phyloP scores from a whole-genome alignment of 345 rosid genomes.

The Salix viminalis region DNA sequence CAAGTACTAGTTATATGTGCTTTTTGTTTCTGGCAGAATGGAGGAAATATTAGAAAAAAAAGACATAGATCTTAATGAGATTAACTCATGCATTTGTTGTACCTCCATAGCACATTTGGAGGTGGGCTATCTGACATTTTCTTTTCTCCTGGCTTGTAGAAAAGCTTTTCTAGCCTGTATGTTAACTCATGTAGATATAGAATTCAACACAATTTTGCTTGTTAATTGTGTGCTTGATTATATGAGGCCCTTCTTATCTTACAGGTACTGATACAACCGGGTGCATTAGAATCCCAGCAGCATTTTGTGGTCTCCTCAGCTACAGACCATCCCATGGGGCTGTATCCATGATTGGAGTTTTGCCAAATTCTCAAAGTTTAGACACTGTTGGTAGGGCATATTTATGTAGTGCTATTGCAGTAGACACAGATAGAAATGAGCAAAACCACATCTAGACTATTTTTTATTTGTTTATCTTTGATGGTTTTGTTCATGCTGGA shows the following conservation, averaged over 20 bases:
- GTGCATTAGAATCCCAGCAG: slow-evolving; percentile 69
- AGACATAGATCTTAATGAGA: too few relatives aligned
- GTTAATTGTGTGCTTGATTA: slow-evolving; percentile 5
- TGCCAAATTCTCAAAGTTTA: slow-evolving; percentile 82
- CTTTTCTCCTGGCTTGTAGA: neutral
- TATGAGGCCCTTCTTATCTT: neutral
- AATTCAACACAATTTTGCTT: neutral
- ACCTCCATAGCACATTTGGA: neutral
- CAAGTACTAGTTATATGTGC: neutral
- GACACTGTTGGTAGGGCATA: slow-evolving; percentile 68
- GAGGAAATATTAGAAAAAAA: neutral
- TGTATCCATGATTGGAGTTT: slow-evolving; percentile 61
- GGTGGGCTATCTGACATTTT: neutral
- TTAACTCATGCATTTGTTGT: neutral
- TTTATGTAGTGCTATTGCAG: slow-evolving; percentile 5
- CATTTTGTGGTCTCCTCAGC: slow-evolving; percentile 86
- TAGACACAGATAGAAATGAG: neutral
- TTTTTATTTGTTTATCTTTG: neutral
- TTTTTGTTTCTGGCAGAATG: neutral
- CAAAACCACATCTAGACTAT: neutral
- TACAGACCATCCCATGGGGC: slow-evolving; percentile 90
- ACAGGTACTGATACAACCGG: slow-evolving; percentile 83
- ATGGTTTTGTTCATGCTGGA: neutral
- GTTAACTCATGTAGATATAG: neutral
- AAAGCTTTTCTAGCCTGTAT: neutral